These are phyloP conservation scores for Wickerhamia fluorescens DNA, from an alignment of 805 yeast species.

Conservation along the genomic window DNA sequence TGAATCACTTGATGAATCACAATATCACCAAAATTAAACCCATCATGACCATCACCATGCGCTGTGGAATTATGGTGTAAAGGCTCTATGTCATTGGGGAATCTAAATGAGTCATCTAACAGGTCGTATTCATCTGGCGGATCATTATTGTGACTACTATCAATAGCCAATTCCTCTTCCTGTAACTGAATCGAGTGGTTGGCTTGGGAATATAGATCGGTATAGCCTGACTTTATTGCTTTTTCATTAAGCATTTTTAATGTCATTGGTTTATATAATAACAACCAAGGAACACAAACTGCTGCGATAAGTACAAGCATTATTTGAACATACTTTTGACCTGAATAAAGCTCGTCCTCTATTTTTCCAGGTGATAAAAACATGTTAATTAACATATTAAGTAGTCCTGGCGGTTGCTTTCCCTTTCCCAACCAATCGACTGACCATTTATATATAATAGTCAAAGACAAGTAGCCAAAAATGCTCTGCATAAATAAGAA, in stretches of 20 bases:
- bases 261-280: slow-evolving; percentile 76
- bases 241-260: slow-evolving; percentile 51
- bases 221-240: slow-evolving; percentile 35
- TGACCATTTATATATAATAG: slow-evolving; percentile 90
- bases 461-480: slow-evolving; percentile 82
- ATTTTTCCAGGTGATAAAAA: slow-evolving; percentile 87
- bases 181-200: slow-evolving; percentile 26
- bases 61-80: slow-evolving; percentile 21
- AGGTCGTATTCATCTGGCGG: slow-evolving; percentile 15
- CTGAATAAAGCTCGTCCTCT: slow-evolving; percentile 71
- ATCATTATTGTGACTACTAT: slow-evolving; percentile 11
- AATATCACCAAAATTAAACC: slow-evolving; percentile 80
- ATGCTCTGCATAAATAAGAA: slow-evolving; percentile 92
- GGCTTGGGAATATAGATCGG: slow-evolving; percentile 26
- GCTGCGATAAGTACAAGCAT: slow-evolving; percentile 69
- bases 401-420: slow-evolving; percentile 82
- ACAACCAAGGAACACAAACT: slow-evolving; percentile 86
- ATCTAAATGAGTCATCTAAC: slow-evolving; percentile 12
- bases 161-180: slow-evolving; percentile 27
- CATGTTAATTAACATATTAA: slow-evolving; percentile 95
- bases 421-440: slow-evolving; percentile 81
- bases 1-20: slow-evolving; percentile 97
- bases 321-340: slow-evolving; percentile 74
- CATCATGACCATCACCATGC: slow-evolving; percentile 50
- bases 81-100: slow-evolving; percentile 35